Base-by-base conservation (phyloP, 169 alveolate genomes). In the Besnoitia besnoiti region DNA sequence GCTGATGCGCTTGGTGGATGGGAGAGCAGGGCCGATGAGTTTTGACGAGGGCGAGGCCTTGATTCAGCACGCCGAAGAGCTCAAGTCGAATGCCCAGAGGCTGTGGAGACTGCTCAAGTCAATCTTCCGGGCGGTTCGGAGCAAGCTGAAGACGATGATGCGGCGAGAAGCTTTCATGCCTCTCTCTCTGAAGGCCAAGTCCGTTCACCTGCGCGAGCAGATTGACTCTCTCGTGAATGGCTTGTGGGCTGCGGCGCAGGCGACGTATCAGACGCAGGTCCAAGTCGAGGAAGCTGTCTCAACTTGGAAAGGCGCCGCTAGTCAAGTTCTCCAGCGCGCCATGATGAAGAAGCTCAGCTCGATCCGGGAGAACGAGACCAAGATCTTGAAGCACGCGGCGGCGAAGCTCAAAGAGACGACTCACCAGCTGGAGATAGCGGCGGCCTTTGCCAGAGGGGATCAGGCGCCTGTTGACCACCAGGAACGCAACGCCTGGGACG, bases 101-200 rank as follows among this genome's bases (percentile, higher is more conserved):
- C 39, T n/a, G 44, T 73, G 82, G 82, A 30, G 16, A 1, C 39
- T 16, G 5, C 12, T 73, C 82, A 0, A 1, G 30, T 1, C 44
- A 7, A 30, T 27, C n/a, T 16, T 3, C 47, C 27, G 14, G 8
- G 12, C 47, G 44, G 44, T 73, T 5, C 8, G n/a, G 12, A 30
- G n/a, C 46, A 73, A 16, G 44, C 30, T 55, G 30, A 16, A 3
- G 67, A 55, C 67, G 27, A 55, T 73, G 82, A 10, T 10, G 39
- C 3, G 47, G 14, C 82, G 39, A 39, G 82, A 73, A n/a, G 82
- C 46, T 7, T n/a, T 73, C 39, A 73, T 73, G 82, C 82, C 82
- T 1, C 47, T 24, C n/a, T 19, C 40, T 7, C 8, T 35, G 44
- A 73, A 73, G 21, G 24, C 10, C 27, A 30, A 14, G 44, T 73